Evolutionary conservation across 1,284 basidiomycete genomes (phyloP).

Genomic region (Retiboletus flavoniger): DNA sequence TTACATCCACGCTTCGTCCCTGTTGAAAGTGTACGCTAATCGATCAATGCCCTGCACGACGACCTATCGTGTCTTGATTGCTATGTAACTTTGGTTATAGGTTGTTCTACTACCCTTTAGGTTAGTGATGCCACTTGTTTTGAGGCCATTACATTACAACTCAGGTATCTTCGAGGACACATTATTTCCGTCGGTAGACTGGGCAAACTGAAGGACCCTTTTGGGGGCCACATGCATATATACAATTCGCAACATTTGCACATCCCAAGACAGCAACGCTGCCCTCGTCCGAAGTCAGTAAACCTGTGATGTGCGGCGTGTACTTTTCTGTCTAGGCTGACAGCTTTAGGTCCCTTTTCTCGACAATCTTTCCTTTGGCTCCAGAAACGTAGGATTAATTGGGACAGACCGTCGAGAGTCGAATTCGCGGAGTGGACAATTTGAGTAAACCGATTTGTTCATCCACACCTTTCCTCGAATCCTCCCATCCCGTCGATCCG

Average conservation of each 20-base stretch:
- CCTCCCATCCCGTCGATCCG: conserved; percentile 9
- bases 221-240: conserved; percentile 4
- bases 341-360: not conserved
- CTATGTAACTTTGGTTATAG: conserved; percentile 27
- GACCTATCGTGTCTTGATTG: conserved; percentile 26
- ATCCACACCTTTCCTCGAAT: conserved; percentile 1
- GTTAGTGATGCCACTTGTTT: conserved; percentile 19
- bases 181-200: conserved; percentile 17
- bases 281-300: not conserved
- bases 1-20: conserved; percentile 29
- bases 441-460: conserved; percentile 11
- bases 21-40: conserved; percentile 35
- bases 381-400: conserved; percentile 7
- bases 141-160: conserved; percentile 26
- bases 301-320: not conserved
- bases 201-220: conserved; percentile 3
- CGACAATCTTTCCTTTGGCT: not conserved
- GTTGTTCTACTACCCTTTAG: conserved; percentile 14
- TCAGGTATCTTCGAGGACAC: conserved; percentile 22
- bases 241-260: not conserved
- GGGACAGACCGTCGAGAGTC: not conserved
- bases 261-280: not conserved
- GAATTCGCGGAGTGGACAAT: conserved; percentile 28
- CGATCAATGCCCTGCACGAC: conserved; percentile 28
- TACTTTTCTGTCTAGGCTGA: conserved; percentile 13